Evolutionary conservation across 352 stramenopile genomes (phyloP).

Genomic region (Globisporangium nunn): DNA sequence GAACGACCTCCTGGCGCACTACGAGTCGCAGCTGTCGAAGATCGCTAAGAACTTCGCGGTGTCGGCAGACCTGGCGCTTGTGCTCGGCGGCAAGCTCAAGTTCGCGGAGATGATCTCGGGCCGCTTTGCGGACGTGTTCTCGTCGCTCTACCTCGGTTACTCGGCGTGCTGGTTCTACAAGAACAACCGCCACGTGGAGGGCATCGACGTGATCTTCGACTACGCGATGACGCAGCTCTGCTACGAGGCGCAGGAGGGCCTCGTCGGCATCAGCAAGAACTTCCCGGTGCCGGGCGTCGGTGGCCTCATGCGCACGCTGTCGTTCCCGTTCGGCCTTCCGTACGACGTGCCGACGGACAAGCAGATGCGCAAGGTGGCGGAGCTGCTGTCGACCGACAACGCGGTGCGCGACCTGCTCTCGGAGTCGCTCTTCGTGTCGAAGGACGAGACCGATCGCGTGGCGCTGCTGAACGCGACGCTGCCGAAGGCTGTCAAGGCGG

Average conservation of each 20-base stretch:
- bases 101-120: conserved; percentile 98
- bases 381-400: conserved; percentile 69
- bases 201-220: conserved; percentile 94
- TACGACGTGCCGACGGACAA: conserved; percentile 90
- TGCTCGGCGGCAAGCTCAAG: conserved; percentile 96
- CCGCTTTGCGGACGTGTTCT: conserved; percentile 95
- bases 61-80: conserved; percentile 93
- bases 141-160: conserved; percentile 96
- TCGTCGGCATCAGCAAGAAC: conserved; percentile 95
- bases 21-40: conserved; percentile 96
- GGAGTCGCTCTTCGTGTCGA: conserved; percentile 73
- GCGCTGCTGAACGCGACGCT: conserved; percentile 69
- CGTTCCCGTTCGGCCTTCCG: conserved; percentile 92
- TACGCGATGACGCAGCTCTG: conserved; percentile 96
- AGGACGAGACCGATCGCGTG: conserved; percentile 56
- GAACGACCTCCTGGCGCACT: conserved; percentile 90
- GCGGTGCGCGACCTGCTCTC: conserved; percentile 61
- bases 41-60: conserved; percentile 96
- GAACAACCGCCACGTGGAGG: conserved; percentile 90
- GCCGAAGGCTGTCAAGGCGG: conserved; percentile 87
- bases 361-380: conserved; percentile 63
- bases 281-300: conserved; percentile 92
- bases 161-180: conserved; percentile 96
- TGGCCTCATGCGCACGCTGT: conserved; percentile 90
- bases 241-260: conserved; percentile 93